phyloP scores from a whole-genome alignment of 116 monocot genomes.

The Papilionanthe hybrid region DNA sequence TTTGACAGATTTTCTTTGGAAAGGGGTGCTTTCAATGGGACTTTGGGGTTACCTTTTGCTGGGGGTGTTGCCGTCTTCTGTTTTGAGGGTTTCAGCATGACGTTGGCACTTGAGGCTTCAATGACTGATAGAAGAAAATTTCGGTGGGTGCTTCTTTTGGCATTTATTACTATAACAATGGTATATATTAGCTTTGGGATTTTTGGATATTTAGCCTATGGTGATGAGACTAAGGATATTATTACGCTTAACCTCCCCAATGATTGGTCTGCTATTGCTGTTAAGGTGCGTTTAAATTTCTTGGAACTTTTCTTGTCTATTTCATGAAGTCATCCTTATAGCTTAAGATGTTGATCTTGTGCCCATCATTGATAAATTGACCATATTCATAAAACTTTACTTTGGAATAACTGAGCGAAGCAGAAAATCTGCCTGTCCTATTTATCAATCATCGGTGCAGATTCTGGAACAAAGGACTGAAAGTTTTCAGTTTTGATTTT shows the following conservation, averaged over 20 bases:
- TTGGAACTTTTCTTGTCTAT: not conserved
- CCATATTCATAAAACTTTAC: not conserved
- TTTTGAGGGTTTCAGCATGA: constrained; percentile 95
- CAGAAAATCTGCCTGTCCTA: not conserved
- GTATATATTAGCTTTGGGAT: constrained; percentile 64
- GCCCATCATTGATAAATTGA: not conserved
- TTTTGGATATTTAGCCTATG: constrained; percentile 85
- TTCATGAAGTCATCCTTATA: not conserved
- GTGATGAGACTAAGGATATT: constrained; percentile 79
- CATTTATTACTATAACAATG: constrained; percentile 55
- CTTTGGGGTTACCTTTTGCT: constrained; percentile 62
- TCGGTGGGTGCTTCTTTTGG: constrained; percentile 57
- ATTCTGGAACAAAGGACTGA: not conserved
- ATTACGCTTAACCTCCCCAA: constrained; percentile 85
- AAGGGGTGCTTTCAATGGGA: constrained; percentile 63
- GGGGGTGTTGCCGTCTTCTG: constrained; percentile 84
- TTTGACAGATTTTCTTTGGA: constrained; percentile 27
- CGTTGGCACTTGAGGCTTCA: constrained; percentile 72
- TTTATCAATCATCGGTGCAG: not conserved
- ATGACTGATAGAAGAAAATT: constrained; percentile 66
- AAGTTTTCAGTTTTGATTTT: too few relatives aligned
- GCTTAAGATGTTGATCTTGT: constrained; percentile 1
- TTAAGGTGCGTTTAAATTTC: constrained; percentile 47
- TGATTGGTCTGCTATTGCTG: constrained; percentile 56
- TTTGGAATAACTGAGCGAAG: not conserved